phyloP scores from a whole-genome alignment of 2,329 filamentous ascomycete species.

The Cladophialophora carrionii region DNA sequence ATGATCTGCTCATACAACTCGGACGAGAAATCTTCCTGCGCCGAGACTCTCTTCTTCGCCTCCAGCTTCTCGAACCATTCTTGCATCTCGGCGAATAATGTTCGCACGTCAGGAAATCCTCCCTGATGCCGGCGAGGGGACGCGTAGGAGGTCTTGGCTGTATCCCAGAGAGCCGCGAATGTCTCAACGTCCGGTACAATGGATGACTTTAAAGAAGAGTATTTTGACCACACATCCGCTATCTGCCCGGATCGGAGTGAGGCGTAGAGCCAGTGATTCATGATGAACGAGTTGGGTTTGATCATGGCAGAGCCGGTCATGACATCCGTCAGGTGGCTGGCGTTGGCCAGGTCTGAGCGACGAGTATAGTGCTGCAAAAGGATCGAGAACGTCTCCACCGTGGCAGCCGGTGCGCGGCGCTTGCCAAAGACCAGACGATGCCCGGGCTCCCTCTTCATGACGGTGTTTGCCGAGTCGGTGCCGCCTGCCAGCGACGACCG shows the following conservation, averaged over 20 bases:
- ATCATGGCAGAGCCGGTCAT: constrained; percentile 65
- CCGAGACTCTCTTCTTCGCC: constrained; percentile 40
- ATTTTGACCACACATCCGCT: constrained; percentile 60
- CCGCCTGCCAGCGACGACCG: constrained; percentile 4
- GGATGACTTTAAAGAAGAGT: constrained; percentile 55
- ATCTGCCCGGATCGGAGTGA: constrained; percentile 64
- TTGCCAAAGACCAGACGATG: constrained; percentile 45
- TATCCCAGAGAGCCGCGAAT: constrained; percentile 68
- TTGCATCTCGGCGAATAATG: constrained; percentile 56
- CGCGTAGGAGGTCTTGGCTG: constrained; percentile 54
- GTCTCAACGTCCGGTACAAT: constrained; percentile 69
- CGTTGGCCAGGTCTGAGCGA: constrained; percentile 60
- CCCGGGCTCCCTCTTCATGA: constrained; percentile 7
- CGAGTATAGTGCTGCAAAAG: constrained; percentile 72
- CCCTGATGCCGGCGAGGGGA: constrained; percentile 53
- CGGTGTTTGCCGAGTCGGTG: constrained; percentile 1
- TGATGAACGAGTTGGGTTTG: constrained; percentile 70
- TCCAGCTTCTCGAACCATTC: constrained; percentile 48
- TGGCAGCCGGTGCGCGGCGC: constrained; percentile 61
- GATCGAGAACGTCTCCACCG: constrained; percentile 76
- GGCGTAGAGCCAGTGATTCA: constrained; percentile 75
- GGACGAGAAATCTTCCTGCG: constrained; percentile 48
- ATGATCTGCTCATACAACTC: constrained; percentile 59
- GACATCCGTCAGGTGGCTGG: constrained; percentile 65
- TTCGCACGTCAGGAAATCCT: constrained; percentile 51